Evolutionary conservation across 2,329 filamentous ascomycete species (phyloP).

Genomic region (Arthroderma sp.): DNA sequence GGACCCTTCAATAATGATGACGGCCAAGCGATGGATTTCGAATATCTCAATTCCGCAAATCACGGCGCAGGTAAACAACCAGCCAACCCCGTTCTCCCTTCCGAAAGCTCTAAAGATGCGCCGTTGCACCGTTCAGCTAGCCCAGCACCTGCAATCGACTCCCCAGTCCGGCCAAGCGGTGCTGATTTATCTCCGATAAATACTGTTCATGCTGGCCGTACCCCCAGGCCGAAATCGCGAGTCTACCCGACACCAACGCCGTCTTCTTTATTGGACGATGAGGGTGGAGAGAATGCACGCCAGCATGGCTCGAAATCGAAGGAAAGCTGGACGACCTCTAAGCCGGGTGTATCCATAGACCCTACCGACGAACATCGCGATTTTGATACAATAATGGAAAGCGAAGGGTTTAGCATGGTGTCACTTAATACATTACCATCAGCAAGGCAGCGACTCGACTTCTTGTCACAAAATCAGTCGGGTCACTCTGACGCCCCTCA

Average conservation of each 20-base stretch:
- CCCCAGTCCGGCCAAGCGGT: constrained; percentile 18
- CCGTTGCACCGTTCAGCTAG: constrained; percentile 10
- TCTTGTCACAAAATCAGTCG: background rate
- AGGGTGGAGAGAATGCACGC: constrained; percentile 11
- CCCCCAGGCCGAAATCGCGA: constrained; percentile 19
- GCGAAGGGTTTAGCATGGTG: constrained; percentile 46
- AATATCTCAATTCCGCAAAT: background rate
- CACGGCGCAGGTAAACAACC: background rate
- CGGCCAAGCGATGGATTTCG: constrained; percentile 10
- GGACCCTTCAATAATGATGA: constrained; percentile 2
- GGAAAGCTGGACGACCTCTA: background rate
- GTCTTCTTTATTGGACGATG: constrained; percentile 27
- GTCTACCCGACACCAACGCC: constrained; percentile 29
- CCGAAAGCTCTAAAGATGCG: constrained; percentile 12
- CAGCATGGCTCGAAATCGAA: constrained; percentile 6
- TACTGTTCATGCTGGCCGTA: constrained; percentile 21
- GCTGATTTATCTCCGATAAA: constrained; percentile 20
- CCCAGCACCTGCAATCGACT: constrained; percentile 24
- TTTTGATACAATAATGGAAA: constrained; percentile 44
- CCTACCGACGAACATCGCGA: constrained; percentile 32
- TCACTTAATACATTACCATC: constrained; percentile 42
- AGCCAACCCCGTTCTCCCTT: constrained; percentile 10
- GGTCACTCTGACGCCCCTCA: too few species aligned
- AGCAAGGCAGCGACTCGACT: constrained; percentile 22
- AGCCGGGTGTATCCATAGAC: constrained; percentile 13